Conservation (phyloP, 2,329 filamentous ascomycete species). For the Aspergillus hiratsukae region DNA sequence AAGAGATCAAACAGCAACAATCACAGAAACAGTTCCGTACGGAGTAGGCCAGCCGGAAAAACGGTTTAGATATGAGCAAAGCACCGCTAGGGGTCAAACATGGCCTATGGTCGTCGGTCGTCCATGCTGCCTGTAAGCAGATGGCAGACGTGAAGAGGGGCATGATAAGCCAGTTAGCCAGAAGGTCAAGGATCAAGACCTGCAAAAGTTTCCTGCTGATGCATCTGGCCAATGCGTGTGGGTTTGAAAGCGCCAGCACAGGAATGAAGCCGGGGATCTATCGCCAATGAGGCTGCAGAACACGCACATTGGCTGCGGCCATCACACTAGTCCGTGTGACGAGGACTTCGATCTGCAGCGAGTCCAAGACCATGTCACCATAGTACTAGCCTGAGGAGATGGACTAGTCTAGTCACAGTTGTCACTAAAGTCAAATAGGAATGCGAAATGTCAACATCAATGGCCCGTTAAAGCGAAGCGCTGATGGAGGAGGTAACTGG, state of each 20-base stretch:
- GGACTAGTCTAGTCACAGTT: neutral
- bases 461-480: conserved; percentile 7
- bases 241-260: conserved; percentile 31
- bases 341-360: conserved; percentile 20
- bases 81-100: neutral
- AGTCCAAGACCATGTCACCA: too few species aligned
- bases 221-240: conserved; percentile 34
- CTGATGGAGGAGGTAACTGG: conserved; percentile 1
- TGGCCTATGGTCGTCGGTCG: conserved; percentile 12
- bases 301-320: conserved; percentile 18
- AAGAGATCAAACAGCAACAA: conserved; percentile 12
- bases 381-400: neutral
- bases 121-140: conserved; percentile 11
- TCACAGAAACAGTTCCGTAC: conserved; percentile 16
- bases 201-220: conserved; percentile 25
- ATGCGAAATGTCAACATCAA: neutral
- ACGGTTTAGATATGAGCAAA: conserved; percentile 27
- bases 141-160: conserved; percentile 22
- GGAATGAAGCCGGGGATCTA: conserved; percentile 13
- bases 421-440: neutral
- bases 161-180: conserved; percentile 18
- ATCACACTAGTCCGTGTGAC: conserved; percentile 35
- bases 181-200: conserved; percentile 15
- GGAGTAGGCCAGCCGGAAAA: conserved; percentile 20
- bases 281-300: conserved; percentile 26